phyloP scores from a whole-genome alignment of 1,139 yeast species.

The Yamadazyma conglobata region DNA sequence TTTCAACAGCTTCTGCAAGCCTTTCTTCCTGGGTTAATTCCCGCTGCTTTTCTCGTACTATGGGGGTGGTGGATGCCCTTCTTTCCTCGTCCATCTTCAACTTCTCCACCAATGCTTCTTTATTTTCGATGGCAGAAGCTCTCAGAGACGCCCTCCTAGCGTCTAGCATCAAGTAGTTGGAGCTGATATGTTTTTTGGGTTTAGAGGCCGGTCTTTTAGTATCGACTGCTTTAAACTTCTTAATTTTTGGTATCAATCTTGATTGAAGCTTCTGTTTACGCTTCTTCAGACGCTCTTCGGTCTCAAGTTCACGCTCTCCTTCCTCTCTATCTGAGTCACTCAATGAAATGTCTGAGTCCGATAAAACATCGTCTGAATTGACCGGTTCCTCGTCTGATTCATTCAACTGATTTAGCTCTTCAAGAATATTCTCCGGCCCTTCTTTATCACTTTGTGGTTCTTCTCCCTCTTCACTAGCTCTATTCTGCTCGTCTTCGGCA shows the following conservation, averaged over 20 bases:
- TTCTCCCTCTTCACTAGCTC: slow-evolving; percentile 17
- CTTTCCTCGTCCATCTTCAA: slow-evolving; percentile 69
- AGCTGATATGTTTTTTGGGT: slow-evolving; percentile 23
- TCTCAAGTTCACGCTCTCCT: slow-evolving; percentile 63
- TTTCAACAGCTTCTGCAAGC: slow-evolving; percentile 77
- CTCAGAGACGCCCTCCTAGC: slow-evolving; percentile 76
- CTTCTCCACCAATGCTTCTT: slow-evolving; percentile 71
- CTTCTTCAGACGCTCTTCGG: slow-evolving; percentile 44
- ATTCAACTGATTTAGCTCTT: slow-evolving; percentile 11
- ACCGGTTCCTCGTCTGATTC: slow-evolving; percentile 19
- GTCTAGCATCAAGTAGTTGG: slow-evolving; percentile 47
- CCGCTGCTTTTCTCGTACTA: slow-evolving; percentile 39
- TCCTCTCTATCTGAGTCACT: slow-evolving; percentile 57
- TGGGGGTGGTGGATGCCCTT: slow-evolving; percentile 48
- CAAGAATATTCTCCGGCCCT: slow-evolving; percentile 29
- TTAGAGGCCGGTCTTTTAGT: slow-evolving; percentile 20
- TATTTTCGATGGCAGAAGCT: slow-evolving; percentile 73
- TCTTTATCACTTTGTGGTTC: slow-evolving; percentile 56
- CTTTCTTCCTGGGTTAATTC: slow-evolving; percentile 84
- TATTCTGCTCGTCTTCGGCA: slow-evolving; percentile 20
- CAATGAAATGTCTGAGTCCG: slow-evolving; percentile 51
- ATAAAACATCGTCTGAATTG: slow-evolving; percentile 44
- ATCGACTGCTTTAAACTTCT: slow-evolving; percentile 25
- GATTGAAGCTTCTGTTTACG: slow-evolving; percentile 37
- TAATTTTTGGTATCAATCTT: slow-evolving; percentile 45